Evolutionary conservation across 2,329 filamentous ascomycete species (phyloP), one percentile per base, ranked within the genome.

Genomic region (Fusarium devonianum): DNA sequence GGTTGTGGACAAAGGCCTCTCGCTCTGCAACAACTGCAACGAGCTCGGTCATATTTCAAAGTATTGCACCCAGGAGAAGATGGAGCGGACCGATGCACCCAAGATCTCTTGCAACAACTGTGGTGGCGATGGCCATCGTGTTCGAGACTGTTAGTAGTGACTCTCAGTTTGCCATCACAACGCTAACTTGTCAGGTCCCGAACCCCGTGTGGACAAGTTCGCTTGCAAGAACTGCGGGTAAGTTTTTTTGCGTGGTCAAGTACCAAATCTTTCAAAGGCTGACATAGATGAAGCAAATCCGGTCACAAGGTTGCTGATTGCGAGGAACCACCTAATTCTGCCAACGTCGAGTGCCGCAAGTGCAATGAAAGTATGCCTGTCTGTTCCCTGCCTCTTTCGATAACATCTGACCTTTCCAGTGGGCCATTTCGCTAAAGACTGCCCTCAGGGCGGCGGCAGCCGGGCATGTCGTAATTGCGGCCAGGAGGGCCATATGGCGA

Each of bases 141-240:
- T 86, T 40, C 84, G 87, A 40, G 86, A 91, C 59, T 91, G 88
- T 84, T 64, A 71, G 80, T 72, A 43, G 5, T n/a, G 16, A n/a
- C 12, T 7, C 14, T 32, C 28, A 4, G 5, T 12, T 14, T n/a
- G 18, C 16, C 16, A 25, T 52, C 18, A 44, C 41, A 14, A 21
- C 19, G 47, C 53, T 62, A 47, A 57, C 26, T 10, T 33, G 17
- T 11, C 32, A 84, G 83, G 84, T 62, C 78, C 81, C 4, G 70
- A 75, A n/a, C 81, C 83, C 17, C 82, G 87, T 38, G 71, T 83
- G 21, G 82, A 88, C 73, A 84, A 77, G 47, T 85, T 80, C 58
- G 84, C 83, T 7, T 89, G 87, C 79, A 83, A 80, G 67, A 89
- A 89, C 67, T 89, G 86, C 74, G 82, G 80, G 76, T 78, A 58